phyloP scores from a whole-genome alignment of 768 basidiomycete species.

The Tulasnella sp. region DNA sequence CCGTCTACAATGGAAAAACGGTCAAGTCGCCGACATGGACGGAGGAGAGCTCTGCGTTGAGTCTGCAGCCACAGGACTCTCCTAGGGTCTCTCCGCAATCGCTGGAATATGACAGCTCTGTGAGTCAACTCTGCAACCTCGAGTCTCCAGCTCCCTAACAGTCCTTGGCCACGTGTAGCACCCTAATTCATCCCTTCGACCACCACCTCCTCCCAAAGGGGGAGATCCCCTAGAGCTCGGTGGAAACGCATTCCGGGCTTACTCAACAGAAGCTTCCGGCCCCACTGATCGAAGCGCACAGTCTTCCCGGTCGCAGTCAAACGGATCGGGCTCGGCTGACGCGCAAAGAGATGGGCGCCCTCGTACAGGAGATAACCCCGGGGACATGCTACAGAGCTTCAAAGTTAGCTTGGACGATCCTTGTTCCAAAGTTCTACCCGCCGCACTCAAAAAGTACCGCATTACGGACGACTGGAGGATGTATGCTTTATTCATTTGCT shows the following conservation, averaged over 20 bases:
- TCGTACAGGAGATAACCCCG: constrained; percentile 14
- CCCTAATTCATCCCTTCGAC: constrained; percentile 7
- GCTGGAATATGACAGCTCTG: constrained; percentile 58
- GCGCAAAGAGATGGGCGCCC: neutral
- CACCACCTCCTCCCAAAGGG: neutral
- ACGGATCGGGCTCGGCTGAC: neutral
- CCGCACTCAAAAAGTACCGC: constrained; percentile 96
- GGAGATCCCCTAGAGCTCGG: neutral
- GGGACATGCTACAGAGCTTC: constrained; percentile 67
- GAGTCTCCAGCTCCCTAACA: neutral
- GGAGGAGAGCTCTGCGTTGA: constrained; percentile 29
- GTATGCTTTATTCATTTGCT: constrained; percentile 99
- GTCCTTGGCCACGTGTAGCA: neutral
- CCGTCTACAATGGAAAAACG: constrained; percentile 63
- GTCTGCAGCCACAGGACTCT: constrained; percentile 47
- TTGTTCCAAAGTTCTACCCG: constrained; percentile 97
- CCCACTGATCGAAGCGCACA: neutral
- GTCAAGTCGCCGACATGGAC: constrained; percentile 76
- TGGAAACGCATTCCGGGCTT: neutral
- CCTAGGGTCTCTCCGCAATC: constrained; percentile 77
- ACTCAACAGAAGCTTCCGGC: constrained; percentile 6
- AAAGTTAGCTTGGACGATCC: constrained; percentile 97
- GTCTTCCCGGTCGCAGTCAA: neutral
- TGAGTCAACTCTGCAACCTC: constrained; percentile 15
- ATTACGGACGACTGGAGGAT: constrained; percentile 99